Conservation (phyloP, 768 basidiomycete species). For the Pleurotus tuoliensis region DNA sequence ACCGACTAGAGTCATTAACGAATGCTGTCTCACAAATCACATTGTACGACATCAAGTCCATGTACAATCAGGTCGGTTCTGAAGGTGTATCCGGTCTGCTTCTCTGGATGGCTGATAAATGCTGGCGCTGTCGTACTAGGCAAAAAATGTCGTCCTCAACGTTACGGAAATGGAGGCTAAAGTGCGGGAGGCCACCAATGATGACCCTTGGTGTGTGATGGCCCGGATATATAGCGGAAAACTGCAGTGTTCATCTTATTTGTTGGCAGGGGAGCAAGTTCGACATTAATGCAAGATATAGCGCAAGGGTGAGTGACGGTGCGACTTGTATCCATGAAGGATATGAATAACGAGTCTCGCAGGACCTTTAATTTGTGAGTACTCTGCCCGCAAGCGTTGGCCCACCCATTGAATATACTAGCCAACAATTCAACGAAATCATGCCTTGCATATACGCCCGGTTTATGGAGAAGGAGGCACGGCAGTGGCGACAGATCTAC, state of each 20-base stretch:
- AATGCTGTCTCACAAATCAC: constrained; percentile 78
- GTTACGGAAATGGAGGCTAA: constrained; percentile 97
- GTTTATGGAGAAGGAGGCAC: constrained; percentile 98
- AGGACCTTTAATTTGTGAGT: constrained; percentile 98
- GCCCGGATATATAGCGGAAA: neutral
- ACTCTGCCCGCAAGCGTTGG: constrained; percentile 3
- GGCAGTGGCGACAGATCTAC: constrained; percentile 99
- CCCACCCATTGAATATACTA: constrained; percentile 24
- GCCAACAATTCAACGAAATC: constrained; percentile 98
- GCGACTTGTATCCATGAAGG: neutral
- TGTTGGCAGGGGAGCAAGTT: constrained; percentile 84
- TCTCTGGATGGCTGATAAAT: constrained; percentile 8
- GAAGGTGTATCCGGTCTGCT: neutral
- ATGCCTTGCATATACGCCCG: constrained; percentile 95
- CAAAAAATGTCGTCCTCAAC: constrained; percentile 95
- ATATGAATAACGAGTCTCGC: neutral
- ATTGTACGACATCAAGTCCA: constrained; percentile 89
- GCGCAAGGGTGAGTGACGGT: constrained; percentile 76
- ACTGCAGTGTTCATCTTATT: neutral
- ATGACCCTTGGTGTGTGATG: constrained; percentile 89
- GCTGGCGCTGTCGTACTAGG: constrained; percentile 41
- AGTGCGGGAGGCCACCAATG: constrained; percentile 94
- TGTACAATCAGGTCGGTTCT: constrained; percentile 80
- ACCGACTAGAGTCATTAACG: constrained; percentile 72
- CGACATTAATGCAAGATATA: constrained; percentile 97